Conservation (phyloP, 1,284 basidiomycete species). For the Ganoderma leucocontextum region DNA sequence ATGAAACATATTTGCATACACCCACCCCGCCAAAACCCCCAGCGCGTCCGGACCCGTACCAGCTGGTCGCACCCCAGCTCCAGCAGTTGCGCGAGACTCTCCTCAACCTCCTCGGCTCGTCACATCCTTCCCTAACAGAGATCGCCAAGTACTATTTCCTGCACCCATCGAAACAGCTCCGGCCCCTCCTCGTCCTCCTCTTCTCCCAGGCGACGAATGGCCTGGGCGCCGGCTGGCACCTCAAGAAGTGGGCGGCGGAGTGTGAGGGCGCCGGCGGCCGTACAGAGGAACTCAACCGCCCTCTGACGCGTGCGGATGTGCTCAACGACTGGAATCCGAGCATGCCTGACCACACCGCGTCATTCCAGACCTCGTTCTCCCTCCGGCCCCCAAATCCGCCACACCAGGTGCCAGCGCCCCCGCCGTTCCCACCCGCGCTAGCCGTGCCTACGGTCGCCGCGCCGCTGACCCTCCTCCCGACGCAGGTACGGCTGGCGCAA, state of each 20-base stretch:
- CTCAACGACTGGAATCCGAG: constrained; percentile 88
- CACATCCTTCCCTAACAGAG: constrained; percentile 87
- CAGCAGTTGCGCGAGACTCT: constrained; percentile 79
- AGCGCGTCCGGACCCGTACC: constrained; percentile 65
- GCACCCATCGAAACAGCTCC: constrained; percentile 88
- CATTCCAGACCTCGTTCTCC: constrained; percentile 57
- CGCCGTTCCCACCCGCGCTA: constrained; percentile 42
- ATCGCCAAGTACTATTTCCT: constrained; percentile 96
- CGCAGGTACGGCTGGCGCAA: constrained; percentile 92
- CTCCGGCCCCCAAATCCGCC: constrained; percentile 50
- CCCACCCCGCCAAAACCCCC: constrained; percentile 29
- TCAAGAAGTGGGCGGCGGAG: constrained; percentile 56
- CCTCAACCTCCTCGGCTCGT: constrained; percentile 84
- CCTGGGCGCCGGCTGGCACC: constrained; percentile 62
- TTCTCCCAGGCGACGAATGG: constrained; percentile 93
- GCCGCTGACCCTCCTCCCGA: constrained; percentile 67
- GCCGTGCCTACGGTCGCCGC: constrained; percentile 44
- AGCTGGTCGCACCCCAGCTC: constrained; percentile 79
- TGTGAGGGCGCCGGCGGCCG: constrained; percentile 51
- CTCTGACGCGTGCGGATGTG: constrained; percentile 76
- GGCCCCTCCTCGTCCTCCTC: constrained; percentile 91
- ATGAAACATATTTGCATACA: constrained; percentile 26
- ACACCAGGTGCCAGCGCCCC: constrained; percentile 50
- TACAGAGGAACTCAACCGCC: constrained; percentile 68
- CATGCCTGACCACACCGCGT: constrained; percentile 74